A percentile compares a stretch with the other conserved stretches of the same genome.
Evolutionary conservation across 176 grass and related monocot species (phyloP).

Genomic region (Otatea glauca): DNA sequence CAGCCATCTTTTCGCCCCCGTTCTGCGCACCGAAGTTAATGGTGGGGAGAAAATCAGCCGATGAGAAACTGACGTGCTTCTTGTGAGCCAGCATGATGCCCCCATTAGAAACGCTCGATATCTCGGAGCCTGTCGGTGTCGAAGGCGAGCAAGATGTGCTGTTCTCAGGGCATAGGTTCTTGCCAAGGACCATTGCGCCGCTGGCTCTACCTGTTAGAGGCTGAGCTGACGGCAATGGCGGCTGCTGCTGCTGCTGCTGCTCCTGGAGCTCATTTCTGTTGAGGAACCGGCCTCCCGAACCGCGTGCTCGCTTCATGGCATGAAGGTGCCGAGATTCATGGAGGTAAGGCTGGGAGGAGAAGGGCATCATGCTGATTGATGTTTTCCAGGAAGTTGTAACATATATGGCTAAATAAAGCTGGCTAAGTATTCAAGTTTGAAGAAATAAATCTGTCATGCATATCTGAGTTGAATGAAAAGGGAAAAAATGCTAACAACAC

Average conservation of each 20-base stretch:
- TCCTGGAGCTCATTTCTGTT: slow-evolving; percentile 79
- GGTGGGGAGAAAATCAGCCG: slow-evolving; percentile 36
- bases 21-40: slow-evolving; percentile 25
- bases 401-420: slow-evolving; percentile 5
- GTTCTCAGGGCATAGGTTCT: slow-evolving; percentile 27
- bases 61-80: slow-evolving; percentile 45
- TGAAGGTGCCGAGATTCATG: slow-evolving; percentile 95
- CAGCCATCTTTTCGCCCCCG: slow-evolving; percentile 38
- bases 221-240: neutral
- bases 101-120: slow-evolving; percentile 49
- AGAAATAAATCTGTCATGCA: slow-evolving; percentile 16
- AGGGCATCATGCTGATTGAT: neutral
- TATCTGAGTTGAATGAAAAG: neutral
- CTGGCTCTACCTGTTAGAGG: slow-evolving; percentile 34
- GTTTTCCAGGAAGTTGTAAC: slow-evolving; percentile 4
- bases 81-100: slow-evolving; percentile 41
- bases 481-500: neutral
- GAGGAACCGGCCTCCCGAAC: slow-evolving; percentile 88
- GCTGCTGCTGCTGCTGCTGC: slow-evolving; percentile 32
- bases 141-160: slow-evolving; percentile 47
- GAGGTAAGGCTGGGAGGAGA: slow-evolving; percentile 81
- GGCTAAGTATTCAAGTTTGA: neutral
- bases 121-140: slow-evolving; percentile 38
- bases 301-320: slow-evolving; percentile 90
- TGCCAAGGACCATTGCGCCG: slow-evolving; percentile 37